These are phyloP conservation scores for Ophiostoma novo-ulmi DNA, from an alignment of 2,329 filamentous ascomycete species.

Conservation along the genomic window DNA sequence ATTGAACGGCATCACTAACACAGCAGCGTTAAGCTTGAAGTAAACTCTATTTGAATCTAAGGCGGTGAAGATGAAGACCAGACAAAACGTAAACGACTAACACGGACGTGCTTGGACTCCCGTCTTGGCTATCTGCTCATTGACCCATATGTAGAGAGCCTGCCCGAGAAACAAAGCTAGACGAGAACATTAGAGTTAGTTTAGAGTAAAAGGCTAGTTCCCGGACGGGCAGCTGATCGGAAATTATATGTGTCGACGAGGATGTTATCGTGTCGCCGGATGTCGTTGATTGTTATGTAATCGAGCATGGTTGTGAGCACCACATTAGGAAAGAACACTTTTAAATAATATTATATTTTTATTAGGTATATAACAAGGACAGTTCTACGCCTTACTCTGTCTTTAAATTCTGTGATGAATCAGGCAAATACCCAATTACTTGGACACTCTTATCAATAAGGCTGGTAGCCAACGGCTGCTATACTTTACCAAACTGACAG, in stretches of 20 bases:
- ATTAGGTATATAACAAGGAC: no score
- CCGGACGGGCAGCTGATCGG: neutral
- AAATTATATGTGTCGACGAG: neutral
- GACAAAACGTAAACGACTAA: neutral
- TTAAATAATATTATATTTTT: no score
- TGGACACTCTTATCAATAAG: neutral
- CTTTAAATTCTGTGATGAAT: neutral
- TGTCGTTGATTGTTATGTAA: neutral
- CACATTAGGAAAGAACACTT: neutral
- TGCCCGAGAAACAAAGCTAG: neutral
- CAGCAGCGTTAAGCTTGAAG: no score
- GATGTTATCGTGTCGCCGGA: neutral
- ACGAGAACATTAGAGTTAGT: constrained; percentile 1
- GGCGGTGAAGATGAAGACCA: neutral
- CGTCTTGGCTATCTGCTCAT: neutral
- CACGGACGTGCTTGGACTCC: neutral
- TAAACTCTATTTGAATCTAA: no score
- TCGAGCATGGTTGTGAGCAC: neutral
- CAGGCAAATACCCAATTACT: neutral
- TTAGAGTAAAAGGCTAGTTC: neutral
- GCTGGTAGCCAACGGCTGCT: neutral
- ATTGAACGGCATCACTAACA: no score
- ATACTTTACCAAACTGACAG: no score
- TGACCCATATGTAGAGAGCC: neutral
- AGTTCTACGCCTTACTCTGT: no score